Evolutionary conservation across 164 flowering plant species (phyloP).

Genomic region (Magnolia kwangsiensis): DNA sequence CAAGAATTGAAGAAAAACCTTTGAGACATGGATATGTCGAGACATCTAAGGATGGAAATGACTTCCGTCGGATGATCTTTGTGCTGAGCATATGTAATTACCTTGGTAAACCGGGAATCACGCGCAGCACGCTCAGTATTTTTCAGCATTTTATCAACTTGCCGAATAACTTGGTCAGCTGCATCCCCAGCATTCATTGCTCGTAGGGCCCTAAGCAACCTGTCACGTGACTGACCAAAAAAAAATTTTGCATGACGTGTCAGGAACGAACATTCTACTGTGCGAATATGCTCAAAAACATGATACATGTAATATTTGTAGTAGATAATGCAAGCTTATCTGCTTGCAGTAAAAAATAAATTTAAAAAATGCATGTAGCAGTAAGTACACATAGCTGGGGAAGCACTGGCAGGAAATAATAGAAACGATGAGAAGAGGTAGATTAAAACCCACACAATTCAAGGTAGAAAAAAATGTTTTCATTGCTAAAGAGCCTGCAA

Average conservation of each 20-base stretch:
- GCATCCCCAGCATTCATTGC: constrained; percentile 98
- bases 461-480: too few species aligned
- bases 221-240: constrained; percentile 78
- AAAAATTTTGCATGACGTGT: constrained; percentile 1
- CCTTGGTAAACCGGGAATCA: constrained; percentile 64
- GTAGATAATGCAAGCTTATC: too few species aligned
- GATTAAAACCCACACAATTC: too few species aligned
- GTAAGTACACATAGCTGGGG: too few species aligned
- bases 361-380: too few species aligned
- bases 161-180: constrained; percentile 91
- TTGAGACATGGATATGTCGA: not conserved
- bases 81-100: constrained; percentile 19
- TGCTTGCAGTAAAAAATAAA: too few species aligned
- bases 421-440: too few species aligned
- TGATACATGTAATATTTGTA: too few species aligned
- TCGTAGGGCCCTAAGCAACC: constrained; percentile 62
- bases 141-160: constrained; percentile 77
- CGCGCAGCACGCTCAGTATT: constrained; percentile 66
- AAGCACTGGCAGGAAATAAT: too few species aligned
- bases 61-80: not conserved
- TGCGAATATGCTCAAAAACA: not conserved
- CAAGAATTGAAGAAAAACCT: constrained; percentile 8
- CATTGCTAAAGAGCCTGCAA: too few species aligned
- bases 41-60: not conserved
- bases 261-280: not conserved